phyloP scores from a whole-genome alignment of 177 flowering plant genomes.

The Vitis hybrid region DNA sequence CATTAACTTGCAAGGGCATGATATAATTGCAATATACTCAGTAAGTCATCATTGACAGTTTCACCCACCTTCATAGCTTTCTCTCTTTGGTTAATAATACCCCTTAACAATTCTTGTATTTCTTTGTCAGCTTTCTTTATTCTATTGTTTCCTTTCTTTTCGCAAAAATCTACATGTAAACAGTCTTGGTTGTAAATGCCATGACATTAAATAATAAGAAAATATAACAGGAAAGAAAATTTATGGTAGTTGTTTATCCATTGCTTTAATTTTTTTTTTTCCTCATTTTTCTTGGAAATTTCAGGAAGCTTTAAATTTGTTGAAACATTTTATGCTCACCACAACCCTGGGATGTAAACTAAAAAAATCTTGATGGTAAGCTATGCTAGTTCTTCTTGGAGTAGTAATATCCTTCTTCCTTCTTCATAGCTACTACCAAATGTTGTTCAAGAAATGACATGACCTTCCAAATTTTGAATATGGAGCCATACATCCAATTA shows the following conservation, averaged over 20 bases:
- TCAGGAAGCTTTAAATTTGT: too few species aligned
- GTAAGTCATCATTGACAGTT: conserved; percentile 2
- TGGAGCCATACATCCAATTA: conserved; percentile 4
- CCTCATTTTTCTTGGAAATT: too few species aligned
- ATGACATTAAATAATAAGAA: not conserved
- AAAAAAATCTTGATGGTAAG: not conserved
- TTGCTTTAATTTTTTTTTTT: too few species aligned
- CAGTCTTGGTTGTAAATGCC: not conserved
- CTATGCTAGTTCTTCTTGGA: not conserved
- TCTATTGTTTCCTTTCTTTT: not conserved
- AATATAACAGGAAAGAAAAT: too few species aligned
- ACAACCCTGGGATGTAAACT: conserved; percentile 1
- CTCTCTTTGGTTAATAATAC: conserved; percentile 9
- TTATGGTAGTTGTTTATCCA: too few species aligned
- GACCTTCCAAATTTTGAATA: conserved; percentile 7
- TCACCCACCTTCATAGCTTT: conserved; percentile 6
- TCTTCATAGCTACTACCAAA: too few species aligned
- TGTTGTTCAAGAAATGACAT: conserved; percentile 3
- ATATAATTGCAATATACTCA: not conserved
- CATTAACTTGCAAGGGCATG: too few species aligned
- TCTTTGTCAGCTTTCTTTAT: conserved; percentile 6
- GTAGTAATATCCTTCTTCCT: conserved; percentile 3
- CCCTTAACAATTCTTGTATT: not conserved
- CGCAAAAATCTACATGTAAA: conserved; percentile 6
- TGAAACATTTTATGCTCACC: not conserved